phyloP scores from a whole-genome alignment of 2,329 filamentous ascomycete genomes.

The Penicillium sp. region DNA sequence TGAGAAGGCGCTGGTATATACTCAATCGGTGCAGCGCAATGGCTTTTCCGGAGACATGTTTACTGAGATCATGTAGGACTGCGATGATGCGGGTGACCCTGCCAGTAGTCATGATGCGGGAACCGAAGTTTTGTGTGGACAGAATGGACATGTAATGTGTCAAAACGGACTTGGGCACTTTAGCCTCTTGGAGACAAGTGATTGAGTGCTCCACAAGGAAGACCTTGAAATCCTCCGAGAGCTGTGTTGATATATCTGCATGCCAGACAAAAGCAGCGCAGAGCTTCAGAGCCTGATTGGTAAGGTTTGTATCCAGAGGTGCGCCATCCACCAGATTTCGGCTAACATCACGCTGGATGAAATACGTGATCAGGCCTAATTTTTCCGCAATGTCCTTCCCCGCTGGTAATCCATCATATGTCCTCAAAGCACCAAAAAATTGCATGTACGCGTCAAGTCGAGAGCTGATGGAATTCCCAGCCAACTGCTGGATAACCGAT shows the following conservation, averaged over 20 bases:
- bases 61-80: constrained; percentile 66
- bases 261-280: constrained; percentile 72
- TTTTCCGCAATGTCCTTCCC: constrained; percentile 66
- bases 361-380: constrained; percentile 70
- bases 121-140: constrained; percentile 70
- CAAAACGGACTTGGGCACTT: constrained; percentile 68
- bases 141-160: constrained; percentile 76
- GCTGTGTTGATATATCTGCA: constrained; percentile 60
- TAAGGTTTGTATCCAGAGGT: constrained; percentile 61
- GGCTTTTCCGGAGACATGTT: constrained; percentile 71
- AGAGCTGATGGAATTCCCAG: constrained; percentile 64
- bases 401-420: constrained; percentile 77
- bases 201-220: constrained; percentile 80
- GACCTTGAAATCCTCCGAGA: constrained; percentile 71
- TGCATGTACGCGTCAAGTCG: constrained; percentile 83
- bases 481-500: constrained; percentile 75
- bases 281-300: constrained; percentile 71
- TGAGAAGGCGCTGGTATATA: constrained; percentile 72
- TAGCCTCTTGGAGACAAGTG: constrained; percentile 62
- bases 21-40: constrained; percentile 70
- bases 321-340: constrained; percentile 54
- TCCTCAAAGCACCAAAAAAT: constrained; percentile 67
- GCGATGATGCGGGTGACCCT: constrained; percentile 66
- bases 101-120: constrained; percentile 66
- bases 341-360: constrained; percentile 75